Evolutionary conservation across 805 yeast species (phyloP), one percentile per base, ranked within the genome.

Genomic region (Metschnikowia proteae): DNA sequence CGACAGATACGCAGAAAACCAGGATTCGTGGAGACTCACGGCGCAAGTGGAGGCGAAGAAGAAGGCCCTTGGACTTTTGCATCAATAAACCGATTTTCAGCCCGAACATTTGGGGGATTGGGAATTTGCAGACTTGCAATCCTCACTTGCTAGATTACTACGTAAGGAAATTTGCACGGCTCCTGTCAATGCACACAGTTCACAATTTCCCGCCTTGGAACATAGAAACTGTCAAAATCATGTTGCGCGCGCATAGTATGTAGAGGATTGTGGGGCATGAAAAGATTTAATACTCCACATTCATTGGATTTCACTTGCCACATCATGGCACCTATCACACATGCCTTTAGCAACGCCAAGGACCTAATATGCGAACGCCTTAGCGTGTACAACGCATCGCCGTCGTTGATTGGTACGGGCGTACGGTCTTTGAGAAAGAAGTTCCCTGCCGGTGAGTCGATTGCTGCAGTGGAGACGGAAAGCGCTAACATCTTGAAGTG

Each of bases 11-110:
- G 78, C 83, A 6, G 78, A 74, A 45, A 78, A 77, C 53, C 86
- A 81, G 55, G 80, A 84, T 53, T 77, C 83, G 1, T 90, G 97
- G 97, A 75, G 96, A 49, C 65, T 89, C 47, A 83, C 87, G 59
- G 61, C 67, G 9, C 73, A 69, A 36, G 62, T 64, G 30, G 59
- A 53, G 37, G 66, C 61, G 3, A 64, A 63, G 56, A 49, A 59
- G 45, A 53, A 56, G 47, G 66, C 65, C 6, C 52, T 65, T 36
- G 61, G 60, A 52, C 49, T 47, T 43, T 47, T 54, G 25, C 53
- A 52, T 44, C 52, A 56, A 40, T 51, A 40, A 13, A 17, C 17
- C 17, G 17, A 17, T 17, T 17, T 17, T 17, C 17, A 17, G 17
- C 17, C 17, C 17, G 17, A 17, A 17, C 17, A 17, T 17, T 17